Evolutionary conservation across 169 alveolate genomes (phyloP).

Genomic region (Eimeria sp.): DNA sequence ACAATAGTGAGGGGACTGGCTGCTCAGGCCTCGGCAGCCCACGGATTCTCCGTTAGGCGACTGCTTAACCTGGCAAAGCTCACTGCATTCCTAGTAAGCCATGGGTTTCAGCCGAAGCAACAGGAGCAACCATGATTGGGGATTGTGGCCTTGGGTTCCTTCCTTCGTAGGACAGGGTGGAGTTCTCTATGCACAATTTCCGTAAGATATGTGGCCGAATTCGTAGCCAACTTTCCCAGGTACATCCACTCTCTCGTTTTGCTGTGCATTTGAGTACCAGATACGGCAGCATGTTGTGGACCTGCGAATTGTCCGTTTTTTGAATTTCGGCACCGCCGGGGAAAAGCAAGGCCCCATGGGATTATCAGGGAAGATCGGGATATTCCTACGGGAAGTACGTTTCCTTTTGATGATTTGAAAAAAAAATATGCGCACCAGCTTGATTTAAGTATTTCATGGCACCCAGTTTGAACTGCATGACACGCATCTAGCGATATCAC

Average conservation of each 20-base stretch:
- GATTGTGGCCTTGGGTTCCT: not conserved
- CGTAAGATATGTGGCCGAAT: not conserved
- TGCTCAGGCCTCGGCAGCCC: conserved; percentile 82
- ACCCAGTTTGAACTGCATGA: not conserved
- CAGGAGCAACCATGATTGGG: not conserved
- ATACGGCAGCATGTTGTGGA: conserved; percentile 73
- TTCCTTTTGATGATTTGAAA: too few species aligned
- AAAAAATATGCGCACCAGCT: not conserved
- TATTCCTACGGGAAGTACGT: conserved; percentile 73
- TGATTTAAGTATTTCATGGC: not conserved
- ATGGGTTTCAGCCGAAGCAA: not conserved
- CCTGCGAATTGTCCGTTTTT: conserved; percentile 77
- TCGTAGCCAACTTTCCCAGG: not conserved
- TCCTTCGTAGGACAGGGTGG: not conserved
- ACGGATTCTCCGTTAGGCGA: conserved; percentile 76
- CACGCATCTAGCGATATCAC: not conserved
- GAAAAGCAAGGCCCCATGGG: conserved; percentile 76
- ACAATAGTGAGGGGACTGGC: conserved; percentile 77
- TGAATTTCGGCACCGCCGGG: conserved; percentile 64
- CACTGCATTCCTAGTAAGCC: conserved; percentile 73
- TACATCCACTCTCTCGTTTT: not conserved
- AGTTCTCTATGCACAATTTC: not conserved
- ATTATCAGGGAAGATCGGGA: conserved; percentile 80
- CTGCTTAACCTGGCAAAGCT: conserved; percentile 80
- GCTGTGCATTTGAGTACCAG: conserved; percentile 15